Evolutionary conservation across 306 rosid genomes (phyloP), one percentile per base, ranked within the genome.

Genomic region (Argentina anserina): DNA sequence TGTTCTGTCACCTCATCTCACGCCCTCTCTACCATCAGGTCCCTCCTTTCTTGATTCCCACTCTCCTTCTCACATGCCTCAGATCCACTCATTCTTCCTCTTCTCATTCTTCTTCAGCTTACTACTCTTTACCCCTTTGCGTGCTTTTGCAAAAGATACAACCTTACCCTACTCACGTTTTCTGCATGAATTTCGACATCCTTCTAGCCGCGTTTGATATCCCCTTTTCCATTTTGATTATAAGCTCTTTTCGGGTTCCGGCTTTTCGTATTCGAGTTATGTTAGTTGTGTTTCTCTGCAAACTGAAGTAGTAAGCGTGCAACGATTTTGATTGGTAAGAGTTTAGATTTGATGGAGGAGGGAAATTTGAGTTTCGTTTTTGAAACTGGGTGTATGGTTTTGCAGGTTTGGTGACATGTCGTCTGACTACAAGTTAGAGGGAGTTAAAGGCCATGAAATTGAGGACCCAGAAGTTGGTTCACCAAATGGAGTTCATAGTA

Each of bases 391-490:
- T 36, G 9, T 70, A 8, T 52, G 18, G 0, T 69, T 69, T 72
- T 45, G 31, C 77, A 65, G 81, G 67, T 79, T 61, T 61, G 47
- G 72, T 49, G 78, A 85, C 37, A 87, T 92, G 98, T 76, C 90
- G 23, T 74, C 84, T 25, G 95, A 85, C 59, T 82, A 74, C 81
- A 84, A 82, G 84, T 66, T 79, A 76, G 83, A 86, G 75, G 81
- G 77, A 47, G 77, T 67, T 53, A 70, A 72, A 26, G 56, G 79
- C 70, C 80, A 73, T 81, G 89, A 69, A 50, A 36, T 64, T 50
- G 87, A 83, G 82, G 97, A 86, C 72, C 80, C 77, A 5, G 85
- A 67, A 46, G 39, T 76, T 67, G 69, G 87, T 72, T 73, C 56
- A 23, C 12, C 63, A 28, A 65, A 67, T 71, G 81, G 83, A 66